Conservation (phyloP, 441 rosid genomes). For the Gossypium aridum region DNA sequence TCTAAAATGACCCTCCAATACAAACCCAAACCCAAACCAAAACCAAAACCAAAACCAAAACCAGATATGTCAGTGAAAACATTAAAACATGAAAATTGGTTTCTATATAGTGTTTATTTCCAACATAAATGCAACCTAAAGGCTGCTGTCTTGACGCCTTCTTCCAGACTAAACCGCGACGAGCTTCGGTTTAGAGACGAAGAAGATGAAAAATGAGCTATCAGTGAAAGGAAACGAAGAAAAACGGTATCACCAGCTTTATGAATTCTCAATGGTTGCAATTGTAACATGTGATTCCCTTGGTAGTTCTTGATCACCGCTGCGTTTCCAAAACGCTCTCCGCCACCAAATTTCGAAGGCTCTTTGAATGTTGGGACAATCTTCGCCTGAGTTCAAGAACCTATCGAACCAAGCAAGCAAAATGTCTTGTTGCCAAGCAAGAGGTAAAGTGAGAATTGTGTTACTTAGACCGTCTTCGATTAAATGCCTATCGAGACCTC, state of each 20-base stretch:
- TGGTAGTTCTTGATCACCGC: background rate
- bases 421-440: conserved; percentile 17
- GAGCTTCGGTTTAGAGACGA: background rate
- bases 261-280: background rate
- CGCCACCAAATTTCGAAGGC: background rate
- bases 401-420: conserved; percentile 60
- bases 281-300: background rate
- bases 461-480: background rate
- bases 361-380: conserved; percentile 1
- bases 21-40: no score
- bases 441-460: background rate
- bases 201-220: background rate
- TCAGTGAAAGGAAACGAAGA: background rate
- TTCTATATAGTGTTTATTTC: background rate
- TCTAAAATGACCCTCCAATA: background rate
- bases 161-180: background rate
- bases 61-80: background rate
- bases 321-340: background rate
- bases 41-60: no score
- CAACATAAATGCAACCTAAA: background rate
- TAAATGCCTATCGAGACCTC: background rate
- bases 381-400: background rate
- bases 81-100: background rate
- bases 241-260: background rate
- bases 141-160: background rate